Conservation (phyloP, 1,139 yeast species). For the Starmera stellimalicola region DNA sequence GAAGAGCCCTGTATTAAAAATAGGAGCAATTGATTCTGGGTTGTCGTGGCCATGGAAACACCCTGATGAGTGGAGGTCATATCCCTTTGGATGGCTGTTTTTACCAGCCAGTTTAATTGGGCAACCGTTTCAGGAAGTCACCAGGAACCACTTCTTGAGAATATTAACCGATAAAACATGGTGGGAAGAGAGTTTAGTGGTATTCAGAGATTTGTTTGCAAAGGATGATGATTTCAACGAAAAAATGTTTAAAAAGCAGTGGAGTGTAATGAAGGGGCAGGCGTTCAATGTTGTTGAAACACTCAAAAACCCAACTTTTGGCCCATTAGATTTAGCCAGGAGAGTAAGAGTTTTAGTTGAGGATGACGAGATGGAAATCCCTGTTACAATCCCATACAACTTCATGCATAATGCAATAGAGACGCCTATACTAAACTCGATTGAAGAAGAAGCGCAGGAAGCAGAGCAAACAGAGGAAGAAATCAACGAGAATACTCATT, state of each 20-base stretch:
- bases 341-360: conserved; percentile 47
- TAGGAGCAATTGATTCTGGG: conserved; percentile 76
- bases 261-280: conserved; percentile 70
- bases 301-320: conserved; percentile 45
- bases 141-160: conserved; percentile 51
- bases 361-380: conserved; percentile 57
- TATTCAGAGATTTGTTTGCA: conserved; percentile 39
- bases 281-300: conserved; percentile 70
- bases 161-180: conserved; percentile 51
- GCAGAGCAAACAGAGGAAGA: background rate
- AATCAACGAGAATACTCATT: conserved; percentile 1
- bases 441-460: background rate
- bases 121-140: conserved; percentile 51
- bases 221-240: conserved; percentile 55
- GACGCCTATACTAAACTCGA: conserved; percentile 17
- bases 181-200: conserved; percentile 58
- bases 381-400: conserved; percentile 29
- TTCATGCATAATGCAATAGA: conserved; percentile 26
- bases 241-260: conserved; percentile 59
- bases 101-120: conserved; percentile 58
- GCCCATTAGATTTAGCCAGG: conserved; percentile 60
- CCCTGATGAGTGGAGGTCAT: conserved; percentile 76
- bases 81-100: conserved; percentile 74
- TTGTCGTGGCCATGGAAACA: conserved; percentile 77
- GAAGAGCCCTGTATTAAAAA: conserved; percentile 33